These are phyloP conservation scores for Boletus reticuloceps DNA, from an alignment of 768 basidiomycete species.

Conservation along the genomic window DNA sequence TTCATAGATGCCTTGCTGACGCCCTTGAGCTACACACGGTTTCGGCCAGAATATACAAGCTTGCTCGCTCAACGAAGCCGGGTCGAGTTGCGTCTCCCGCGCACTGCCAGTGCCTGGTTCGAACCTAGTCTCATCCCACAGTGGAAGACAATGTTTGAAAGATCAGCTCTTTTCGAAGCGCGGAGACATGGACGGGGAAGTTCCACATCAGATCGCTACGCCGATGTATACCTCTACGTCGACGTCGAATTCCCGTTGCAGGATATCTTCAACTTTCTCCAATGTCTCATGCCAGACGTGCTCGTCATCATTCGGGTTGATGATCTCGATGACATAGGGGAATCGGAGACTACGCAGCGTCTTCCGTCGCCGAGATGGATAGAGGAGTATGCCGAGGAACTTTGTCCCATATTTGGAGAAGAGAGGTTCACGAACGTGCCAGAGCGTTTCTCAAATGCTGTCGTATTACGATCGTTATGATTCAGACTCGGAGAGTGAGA, in stretches of 20 bases:
- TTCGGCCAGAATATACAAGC: not conserved
- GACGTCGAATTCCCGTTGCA: conserved; percentile 1
- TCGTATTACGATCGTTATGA: not conserved
- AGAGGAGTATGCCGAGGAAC: not conserved
- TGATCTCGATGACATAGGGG: not conserved
- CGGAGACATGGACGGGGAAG: not conserved
- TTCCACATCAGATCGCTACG: not conserved
- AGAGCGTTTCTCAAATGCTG: not conserved
- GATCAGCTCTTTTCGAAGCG: not conserved
- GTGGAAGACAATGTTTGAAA: conserved; percentile 2
- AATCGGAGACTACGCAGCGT: conserved; percentile 2
- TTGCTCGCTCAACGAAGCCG: not conserved
- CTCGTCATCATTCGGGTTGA: conserved; percentile 3
- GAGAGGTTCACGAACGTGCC: not conserved
- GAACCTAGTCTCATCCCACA: not conserved
- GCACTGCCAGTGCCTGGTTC: not conserved
- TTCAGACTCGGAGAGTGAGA: not conserved
- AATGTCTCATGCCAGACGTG: conserved; percentile 5
- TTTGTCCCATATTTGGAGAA: not conserved
- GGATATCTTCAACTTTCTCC: conserved; percentile 6
- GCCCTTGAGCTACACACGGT: not conserved
- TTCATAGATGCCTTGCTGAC: not conserved
- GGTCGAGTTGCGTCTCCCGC: conserved; percentile 2
- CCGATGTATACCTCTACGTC: conserved; percentile 5
- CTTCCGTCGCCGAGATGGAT: conserved; percentile 2